Evolutionary conservation across 805 yeast species (phyloP).

Genomic region (Sugiyamaella chiloensis): DNA sequence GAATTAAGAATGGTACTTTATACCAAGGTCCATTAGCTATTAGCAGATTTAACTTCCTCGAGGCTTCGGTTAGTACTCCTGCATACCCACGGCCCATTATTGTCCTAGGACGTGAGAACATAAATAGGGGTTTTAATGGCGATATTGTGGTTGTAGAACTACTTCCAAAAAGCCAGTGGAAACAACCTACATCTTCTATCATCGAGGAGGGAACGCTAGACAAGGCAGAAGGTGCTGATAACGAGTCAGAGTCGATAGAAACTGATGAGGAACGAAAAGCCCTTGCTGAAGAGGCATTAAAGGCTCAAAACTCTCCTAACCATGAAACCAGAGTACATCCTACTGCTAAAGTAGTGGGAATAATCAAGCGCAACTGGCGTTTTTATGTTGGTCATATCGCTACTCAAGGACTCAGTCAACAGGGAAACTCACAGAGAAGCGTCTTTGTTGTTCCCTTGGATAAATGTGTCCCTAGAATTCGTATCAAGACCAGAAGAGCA

Average conservation of each 20-base stretch:
- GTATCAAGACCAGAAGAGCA: conserved; percentile 86
- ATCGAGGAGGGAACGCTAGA: conserved; percentile 70
- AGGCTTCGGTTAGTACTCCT: conserved; percentile 73
- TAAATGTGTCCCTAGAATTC: conserved; percentile 75
- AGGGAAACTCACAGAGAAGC: conserved; percentile 65
- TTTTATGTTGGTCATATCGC: conserved; percentile 92
- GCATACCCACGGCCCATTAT: conserved; percentile 79
- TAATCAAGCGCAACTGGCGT: conserved; percentile 90
- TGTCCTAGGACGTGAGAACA: conserved; percentile 73
- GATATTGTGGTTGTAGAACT: conserved; percentile 90
- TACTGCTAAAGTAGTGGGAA: conserved; percentile 90
- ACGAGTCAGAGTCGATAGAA: conserved; percentile 41
- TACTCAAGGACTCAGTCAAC: conserved; percentile 44
- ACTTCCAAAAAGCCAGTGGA: conserved; percentile 83
- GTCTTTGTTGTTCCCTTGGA: conserved; percentile 90
- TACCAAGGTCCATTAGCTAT: conserved; percentile 81
- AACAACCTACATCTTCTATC: conserved; percentile 73
- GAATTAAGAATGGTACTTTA: conserved; percentile 79
- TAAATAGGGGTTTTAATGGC: conserved; percentile 89
- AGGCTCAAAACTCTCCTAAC: conserved; percentile 31
- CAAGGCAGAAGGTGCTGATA: conserved; percentile 46
- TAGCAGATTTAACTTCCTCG: conserved; percentile 82
- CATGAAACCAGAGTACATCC: conserved; percentile 57
- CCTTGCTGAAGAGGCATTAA: conserved; percentile 75
- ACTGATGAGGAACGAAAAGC: conserved; percentile 69